Evolutionary conservation across 1,139 yeast genomes (phyloP), one percentile per base, ranked within the genome.

Genomic region (Zygoascus sp.): DNA sequence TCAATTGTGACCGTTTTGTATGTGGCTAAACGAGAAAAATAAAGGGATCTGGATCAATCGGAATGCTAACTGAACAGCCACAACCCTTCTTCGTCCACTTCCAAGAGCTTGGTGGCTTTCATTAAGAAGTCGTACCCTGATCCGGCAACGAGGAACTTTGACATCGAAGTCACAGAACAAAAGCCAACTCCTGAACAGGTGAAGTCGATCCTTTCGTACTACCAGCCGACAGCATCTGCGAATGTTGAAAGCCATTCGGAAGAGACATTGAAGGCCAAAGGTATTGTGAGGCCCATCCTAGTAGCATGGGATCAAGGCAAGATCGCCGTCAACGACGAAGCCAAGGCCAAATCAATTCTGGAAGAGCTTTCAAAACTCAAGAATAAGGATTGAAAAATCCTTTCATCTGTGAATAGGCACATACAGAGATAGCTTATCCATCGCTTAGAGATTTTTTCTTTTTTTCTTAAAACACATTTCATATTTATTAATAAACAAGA

Each of bases 271-370:
- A 19, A 13, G n/a, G 8, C 35, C 2, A 21, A 37, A 13, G 50
- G 50, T 2, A 50, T 62, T 23, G 51, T 53, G 19, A 52, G 65
- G 20, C 70, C 70, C 2, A 58, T 67, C n/a, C 53, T 67, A 28
- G 65, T 65, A n/a, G 63, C 64, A 47, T 60, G 67, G 67, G 60
- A 61, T 52, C 50, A 58, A 32, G 64, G 73, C 47, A 58, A 65
- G 59, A 55, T 66, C 44, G 58, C 74, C 50, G 60, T 67, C 25
- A 56, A 64, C 47, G 61, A 65, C 53, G 69, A 68, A 16, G 70
- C 70, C 21, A 62, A 75, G 38, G 62, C 69, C 5, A 58, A 67
- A 38, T 57, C 64, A 28, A 64, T 67, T 13, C 50, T 67, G 21
- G 54, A 58, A 5, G 60, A 65, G 16, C 48, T 60, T 35, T 42